phyloP scores from a whole-genome alignment of 1,284 basidiomycete genomes.

The Cystobasidium pallidum region DNA sequence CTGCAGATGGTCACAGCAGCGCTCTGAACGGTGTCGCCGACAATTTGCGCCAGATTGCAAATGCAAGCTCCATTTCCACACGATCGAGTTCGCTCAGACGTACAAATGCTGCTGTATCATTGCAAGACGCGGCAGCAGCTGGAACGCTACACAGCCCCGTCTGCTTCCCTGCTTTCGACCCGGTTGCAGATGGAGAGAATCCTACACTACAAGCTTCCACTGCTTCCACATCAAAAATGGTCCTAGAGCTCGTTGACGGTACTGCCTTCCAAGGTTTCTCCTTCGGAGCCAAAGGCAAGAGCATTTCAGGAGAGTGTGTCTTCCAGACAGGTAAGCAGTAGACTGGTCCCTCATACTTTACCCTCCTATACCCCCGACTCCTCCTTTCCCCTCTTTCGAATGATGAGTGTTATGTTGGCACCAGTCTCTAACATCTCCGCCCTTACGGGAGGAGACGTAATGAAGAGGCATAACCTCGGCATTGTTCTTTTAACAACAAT shows the following conservation, averaged over 20 bases:
- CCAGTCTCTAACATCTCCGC: conserved; percentile 40
- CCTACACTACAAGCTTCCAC: conserved; percentile 27
- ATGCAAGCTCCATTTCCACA: conserved; percentile 22
- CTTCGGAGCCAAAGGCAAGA: conserved; percentile 90
- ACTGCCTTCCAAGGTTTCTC: conserved; percentile 84
- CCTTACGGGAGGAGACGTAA: conserved; percentile 26
- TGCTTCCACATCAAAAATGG: conserved; percentile 57
- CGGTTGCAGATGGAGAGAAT: conserved; percentile 10
- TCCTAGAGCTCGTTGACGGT: conserved; percentile 91
- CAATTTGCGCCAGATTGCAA: conserved; percentile 28
- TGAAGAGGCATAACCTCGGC: conserved; percentile 45
- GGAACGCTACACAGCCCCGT: conserved; percentile 30
- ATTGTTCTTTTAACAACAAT: conserved; percentile 44
- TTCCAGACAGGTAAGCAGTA: conserved; percentile 92
- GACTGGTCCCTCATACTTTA: conserved; percentile 14
- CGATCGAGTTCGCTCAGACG: conserved; percentile 24
- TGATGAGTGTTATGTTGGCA: conserved; percentile 45
- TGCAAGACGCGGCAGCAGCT: conserved; percentile 29
- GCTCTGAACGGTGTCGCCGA: conserved; percentile 8
- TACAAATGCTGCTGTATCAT: conserved; percentile 25
- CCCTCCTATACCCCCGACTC: not conserved
- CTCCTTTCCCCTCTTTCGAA: conserved; percentile 22
- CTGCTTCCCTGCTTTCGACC: conserved; percentile 41
- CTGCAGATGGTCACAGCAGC: conserved; percentile 8
- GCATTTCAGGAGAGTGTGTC: conserved; percentile 95